These are phyloP conservation scores for Puccinia coronata DNA, from an alignment of 1,284 basidiomycete genomes.

Conservation along the genomic window DNA sequence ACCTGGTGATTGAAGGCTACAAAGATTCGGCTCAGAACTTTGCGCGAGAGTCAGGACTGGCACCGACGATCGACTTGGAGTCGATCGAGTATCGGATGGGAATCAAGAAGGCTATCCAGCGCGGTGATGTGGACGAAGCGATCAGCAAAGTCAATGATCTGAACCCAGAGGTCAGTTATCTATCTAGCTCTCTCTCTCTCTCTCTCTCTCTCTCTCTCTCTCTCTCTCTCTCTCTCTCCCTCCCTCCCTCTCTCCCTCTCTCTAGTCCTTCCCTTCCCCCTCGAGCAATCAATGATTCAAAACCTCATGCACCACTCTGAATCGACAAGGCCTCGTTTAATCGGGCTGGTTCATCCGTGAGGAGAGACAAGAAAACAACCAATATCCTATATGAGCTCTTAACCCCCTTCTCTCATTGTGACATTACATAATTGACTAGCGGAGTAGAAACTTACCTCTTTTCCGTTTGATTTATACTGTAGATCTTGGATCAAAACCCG, in stretches of 20 bases:
- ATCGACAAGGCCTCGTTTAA: not conserved
- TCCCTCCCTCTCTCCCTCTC: too few species aligned
- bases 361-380: conserved; percentile 50
- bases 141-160: conserved; percentile 91
- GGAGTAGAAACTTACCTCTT: not conserved
- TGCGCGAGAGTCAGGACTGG: conserved; percentile 78
- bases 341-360: not conserved
- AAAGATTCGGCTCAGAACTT: conserved; percentile 94
- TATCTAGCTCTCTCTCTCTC: too few species aligned
- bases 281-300: conserved; percentile 3
- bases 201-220: too few species aligned
- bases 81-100: conserved; percentile 90
- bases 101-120: conserved; percentile 88
- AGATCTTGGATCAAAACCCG: conserved; percentile 94
- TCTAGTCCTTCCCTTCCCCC: too few species aligned
- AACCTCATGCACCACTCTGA: conserved; percentile 47
- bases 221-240: too few species aligned
- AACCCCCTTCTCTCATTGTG: not conserved
- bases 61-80: conserved; percentile 75
- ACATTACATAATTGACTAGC: not conserved
- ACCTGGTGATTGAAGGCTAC: conserved; percentile 95
- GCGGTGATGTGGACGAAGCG: conserved; percentile 90
- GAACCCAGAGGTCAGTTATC: conserved; percentile 90
- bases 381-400: conserved; percentile 25
- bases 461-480: conserved; percentile 37